A percentile compares a stretch with the other conserved stretches of the same genome.
These are phyloP conservation scores for Penicillium paradoxum DNA, from an alignment of 495 filamentous ascomycete species.

Conservation along the genomic window DNA sequence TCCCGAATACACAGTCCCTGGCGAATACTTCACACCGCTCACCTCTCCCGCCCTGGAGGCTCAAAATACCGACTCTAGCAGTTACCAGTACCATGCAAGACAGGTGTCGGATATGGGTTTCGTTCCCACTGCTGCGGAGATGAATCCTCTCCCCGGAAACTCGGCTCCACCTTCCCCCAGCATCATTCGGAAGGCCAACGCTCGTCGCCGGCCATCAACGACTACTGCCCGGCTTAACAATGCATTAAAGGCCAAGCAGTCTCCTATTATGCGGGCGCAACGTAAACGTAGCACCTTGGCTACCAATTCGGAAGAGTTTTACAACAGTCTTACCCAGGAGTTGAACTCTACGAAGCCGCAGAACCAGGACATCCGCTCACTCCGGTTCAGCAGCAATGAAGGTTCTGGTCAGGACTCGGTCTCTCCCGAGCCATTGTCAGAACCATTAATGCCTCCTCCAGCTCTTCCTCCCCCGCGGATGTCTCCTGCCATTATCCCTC, in stretches of 20 bases:
- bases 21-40: conserved; percentile 91
- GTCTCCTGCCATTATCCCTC: conserved; percentile 50
- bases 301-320: conserved; percentile 48
- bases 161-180: conserved; percentile 30
- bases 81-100: conserved; percentile 30
- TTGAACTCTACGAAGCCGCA: conserved; percentile 25
- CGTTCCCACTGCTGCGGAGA: conserved; percentile 45
- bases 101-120: conserved; percentile 40
- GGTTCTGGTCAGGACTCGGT: conserved; percentile 64
- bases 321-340: conserved; percentile 32
- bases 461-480: conserved; percentile 49
- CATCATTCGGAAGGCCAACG: conserved; percentile 27
- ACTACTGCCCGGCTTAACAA: conserved; percentile 36
- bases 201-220: conserved; percentile 35
- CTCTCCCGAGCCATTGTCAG: conserved; percentile 64
- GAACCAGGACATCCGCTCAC: conserved; percentile 32
- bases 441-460: conserved; percentile 68
- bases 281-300: conserved; percentile 46
- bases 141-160: conserved; percentile 35
- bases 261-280: conserved; percentile 78
- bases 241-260: conserved; percentile 63
- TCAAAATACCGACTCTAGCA: conserved; percentile 52
- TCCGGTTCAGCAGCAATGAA: conserved; percentile 47
- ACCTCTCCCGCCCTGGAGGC: conserved; percentile 88
- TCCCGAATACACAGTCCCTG: conserved; percentile 73